A percentile compares a stretch with the other conserved stretches of the same genome.
Evolutionary conservation across 352 stramenopile genomes (phyloP).

Genomic region (Thalassiosira exigua): DNA sequence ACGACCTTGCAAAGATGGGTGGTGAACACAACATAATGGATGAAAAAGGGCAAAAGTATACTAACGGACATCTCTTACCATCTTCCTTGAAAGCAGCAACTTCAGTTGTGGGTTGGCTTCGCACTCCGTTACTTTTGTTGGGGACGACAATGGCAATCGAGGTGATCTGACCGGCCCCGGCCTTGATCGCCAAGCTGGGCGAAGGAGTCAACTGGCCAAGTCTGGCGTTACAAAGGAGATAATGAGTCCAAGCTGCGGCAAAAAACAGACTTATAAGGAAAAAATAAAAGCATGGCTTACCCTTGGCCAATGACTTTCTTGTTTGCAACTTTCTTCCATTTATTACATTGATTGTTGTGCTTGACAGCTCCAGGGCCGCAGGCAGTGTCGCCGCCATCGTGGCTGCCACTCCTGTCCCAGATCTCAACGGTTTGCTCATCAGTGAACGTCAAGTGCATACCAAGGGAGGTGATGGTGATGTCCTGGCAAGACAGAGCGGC

Average conservation of each 20-base stretch:
- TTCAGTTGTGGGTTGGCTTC: not conserved
- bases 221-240: too few species aligned
- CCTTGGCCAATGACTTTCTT: not conserved
- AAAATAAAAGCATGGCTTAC: too few species aligned
- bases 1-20: not conserved
- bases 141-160: not conserved
- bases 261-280: too few species aligned
- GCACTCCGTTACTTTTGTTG: not conserved
- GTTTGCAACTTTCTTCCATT: conserved; percentile 19
- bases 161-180: not conserved
- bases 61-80: too few species aligned
- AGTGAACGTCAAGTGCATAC: not conserved
- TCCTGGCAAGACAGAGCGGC: too few species aligned
- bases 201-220: not conserved
- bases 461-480: conserved; percentile 12
- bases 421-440: conserved; percentile 23
- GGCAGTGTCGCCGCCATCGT: not conserved
- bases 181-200: not conserved
- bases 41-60: too few species aligned
- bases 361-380: not conserved
- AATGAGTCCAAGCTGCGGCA: too few species aligned
- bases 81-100: not conserved
- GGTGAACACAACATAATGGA: too few species aligned
- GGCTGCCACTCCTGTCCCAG: conserved; percentile 13
- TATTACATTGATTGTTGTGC: conserved; percentile 18